Evolutionary conservation across 164 flowering plant species (phyloP).

Genomic region (Magnolia changhungtana): DNA sequence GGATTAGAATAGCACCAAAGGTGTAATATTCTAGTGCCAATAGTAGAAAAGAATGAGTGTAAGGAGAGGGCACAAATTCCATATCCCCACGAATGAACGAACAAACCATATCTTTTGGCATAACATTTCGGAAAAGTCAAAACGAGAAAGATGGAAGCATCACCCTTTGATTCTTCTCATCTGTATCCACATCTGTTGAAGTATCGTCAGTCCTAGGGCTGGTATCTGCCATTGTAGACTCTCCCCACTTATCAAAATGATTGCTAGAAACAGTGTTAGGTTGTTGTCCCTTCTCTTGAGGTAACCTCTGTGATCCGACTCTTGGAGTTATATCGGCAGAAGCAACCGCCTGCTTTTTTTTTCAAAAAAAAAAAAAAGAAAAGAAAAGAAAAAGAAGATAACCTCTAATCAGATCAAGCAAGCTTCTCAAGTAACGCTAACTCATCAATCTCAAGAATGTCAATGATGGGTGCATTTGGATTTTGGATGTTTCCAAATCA

Average conservation of each 20-base stretch:
- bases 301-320: constrained; percentile 28
- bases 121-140: background rate
- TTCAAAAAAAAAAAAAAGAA: background rate
- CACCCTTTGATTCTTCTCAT: constrained; percentile 67
- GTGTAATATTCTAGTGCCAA: too few species aligned
- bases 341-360: constrained; percentile 23
- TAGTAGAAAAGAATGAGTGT: too few species aligned
- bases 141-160: constrained; percentile 4
- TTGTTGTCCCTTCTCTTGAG: constrained; percentile 31
- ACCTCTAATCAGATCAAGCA: background rate
- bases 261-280: constrained; percentile 32
- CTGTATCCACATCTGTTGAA: constrained; percentile 76
- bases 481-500: too few species aligned
- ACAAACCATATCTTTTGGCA: background rate
- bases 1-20: too few species aligned
- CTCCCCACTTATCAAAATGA: constrained; percentile 46
- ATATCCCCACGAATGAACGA: background rate
- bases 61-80: too few species aligned
- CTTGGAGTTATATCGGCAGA: constrained; percentile 21
- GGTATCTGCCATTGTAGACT: constrained; percentile 71
- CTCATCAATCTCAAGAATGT: background rate
- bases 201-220: constrained; percentile 93
- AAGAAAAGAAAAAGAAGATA: background rate
- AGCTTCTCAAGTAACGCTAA: background rate
- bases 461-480: too few species aligned